phyloP scores from a whole-genome alignment of 2,329 filamentous ascomycete genomes.

The Piedraia hortae region DNA sequence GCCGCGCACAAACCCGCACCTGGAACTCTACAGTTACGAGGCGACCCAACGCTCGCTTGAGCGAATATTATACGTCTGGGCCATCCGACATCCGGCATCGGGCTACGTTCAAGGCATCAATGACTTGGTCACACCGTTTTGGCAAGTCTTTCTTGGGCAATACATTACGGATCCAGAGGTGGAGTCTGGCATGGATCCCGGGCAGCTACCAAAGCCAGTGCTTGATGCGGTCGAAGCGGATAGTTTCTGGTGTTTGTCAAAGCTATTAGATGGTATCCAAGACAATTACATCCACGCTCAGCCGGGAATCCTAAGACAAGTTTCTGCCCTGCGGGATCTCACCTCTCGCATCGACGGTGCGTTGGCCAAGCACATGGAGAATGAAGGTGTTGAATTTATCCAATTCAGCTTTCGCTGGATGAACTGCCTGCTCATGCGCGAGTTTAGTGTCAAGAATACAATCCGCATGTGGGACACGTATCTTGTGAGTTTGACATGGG shows the following conservation, averaged over 20 bases:
- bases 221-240: constrained; percentile 93
- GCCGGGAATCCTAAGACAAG: constrained; percentile 85
- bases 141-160: constrained; percentile 82
- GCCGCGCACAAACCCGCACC: constrained; percentile 81
- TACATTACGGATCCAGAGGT: constrained; percentile 91
- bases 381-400: constrained; percentile 87
- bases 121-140: constrained; percentile 89
- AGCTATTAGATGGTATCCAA: constrained; percentile 92
- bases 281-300: constrained; percentile 98
- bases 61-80: constrained; percentile 90
- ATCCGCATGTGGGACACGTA: constrained; percentile 99
- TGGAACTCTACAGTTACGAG: constrained; percentile 84
- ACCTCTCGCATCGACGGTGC: constrained; percentile 67
- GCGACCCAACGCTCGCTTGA: constrained; percentile 85
- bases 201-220: constrained; percentile 68
- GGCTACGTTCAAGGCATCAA: constrained; percentile 98
- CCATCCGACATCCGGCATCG: constrained; percentile 84
- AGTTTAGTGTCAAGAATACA: constrained; percentile 86
- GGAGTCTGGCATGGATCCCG: constrained; percentile 86
- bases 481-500: constrained; percentile 31
- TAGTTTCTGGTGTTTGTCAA: constrained; percentile 94
- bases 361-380: constrained; percentile 67
- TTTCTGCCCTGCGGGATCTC: constrained; percentile 63
- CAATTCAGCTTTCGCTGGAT: constrained; percentile 99
- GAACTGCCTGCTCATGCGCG: constrained; percentile 95